These are phyloP conservation scores for Triticum urartu DNA, from an alignment of 176 grass and related monocot genomes.

Conservation along the genomic window DNA sequence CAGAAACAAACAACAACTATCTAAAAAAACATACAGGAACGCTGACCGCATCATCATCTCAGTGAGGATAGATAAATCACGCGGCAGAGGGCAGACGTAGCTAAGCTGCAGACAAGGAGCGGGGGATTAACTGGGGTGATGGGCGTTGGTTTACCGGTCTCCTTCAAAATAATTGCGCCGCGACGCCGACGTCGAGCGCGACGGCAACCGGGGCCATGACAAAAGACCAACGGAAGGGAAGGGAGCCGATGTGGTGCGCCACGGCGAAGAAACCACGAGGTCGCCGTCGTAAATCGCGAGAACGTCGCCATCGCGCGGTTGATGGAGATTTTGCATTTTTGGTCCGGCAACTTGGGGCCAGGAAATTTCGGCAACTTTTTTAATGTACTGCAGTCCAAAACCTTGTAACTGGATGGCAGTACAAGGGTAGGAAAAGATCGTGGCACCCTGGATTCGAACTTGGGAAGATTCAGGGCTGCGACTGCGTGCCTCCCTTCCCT, in stretches of 20 bases:
- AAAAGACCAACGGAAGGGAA: not conserved
- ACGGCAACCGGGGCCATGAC: not conserved
- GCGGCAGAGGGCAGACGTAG: not conserved
- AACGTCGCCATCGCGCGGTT: constrained; percentile 8
- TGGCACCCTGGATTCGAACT: not conserved
- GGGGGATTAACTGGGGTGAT: not conserved
- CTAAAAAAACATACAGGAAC: not conserved
- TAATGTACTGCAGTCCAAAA: not conserved
- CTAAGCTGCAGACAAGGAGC: not conserved
- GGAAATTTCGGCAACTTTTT: not conserved
- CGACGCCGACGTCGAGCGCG: constrained; percentile 12
- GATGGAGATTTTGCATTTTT: constrained; percentile 11
- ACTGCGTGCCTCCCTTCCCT: not conserved
- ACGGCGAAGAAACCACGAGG: not conserved
- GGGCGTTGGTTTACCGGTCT: constrained; percentile 20
- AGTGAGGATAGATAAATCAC: not conserved
- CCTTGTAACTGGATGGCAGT: not conserved
- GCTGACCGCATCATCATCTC: not conserved
- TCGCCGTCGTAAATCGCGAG: constrained; percentile 9
- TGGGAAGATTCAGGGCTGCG: not conserved
- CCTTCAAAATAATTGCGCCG: constrained; percentile 26
- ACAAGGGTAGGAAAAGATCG: not conserved
- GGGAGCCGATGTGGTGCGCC: not conserved
- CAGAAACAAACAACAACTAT: not conserved
- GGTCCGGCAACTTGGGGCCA: not conserved